Conservation (phyloP, 371 early-diverging fungal species). For the Blakeslea trispora region DNA sequence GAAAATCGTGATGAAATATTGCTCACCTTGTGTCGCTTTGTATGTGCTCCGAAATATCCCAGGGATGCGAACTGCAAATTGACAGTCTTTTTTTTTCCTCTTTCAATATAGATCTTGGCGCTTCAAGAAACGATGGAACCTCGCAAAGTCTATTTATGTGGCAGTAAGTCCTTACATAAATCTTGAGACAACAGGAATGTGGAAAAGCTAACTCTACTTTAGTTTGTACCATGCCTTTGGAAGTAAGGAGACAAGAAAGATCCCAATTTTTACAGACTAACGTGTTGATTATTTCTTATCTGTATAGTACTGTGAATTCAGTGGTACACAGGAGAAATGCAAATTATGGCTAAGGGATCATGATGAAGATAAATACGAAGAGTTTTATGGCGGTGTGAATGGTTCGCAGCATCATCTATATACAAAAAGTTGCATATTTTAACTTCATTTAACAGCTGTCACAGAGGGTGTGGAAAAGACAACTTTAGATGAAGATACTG, state of each 20-base stretch:
- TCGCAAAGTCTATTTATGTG: slow-evolving; percentile 47
- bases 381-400: slow-evolving; percentile 55
- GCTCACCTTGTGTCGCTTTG: no score
- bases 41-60: no score
- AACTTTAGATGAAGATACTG: slow-evolving; percentile 30
- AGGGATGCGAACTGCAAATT: no score
- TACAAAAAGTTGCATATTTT: neutral
- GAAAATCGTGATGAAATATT: no score
- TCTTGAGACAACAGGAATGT: neutral
- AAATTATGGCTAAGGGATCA: slow-evolving; percentile 74
- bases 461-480: slow-evolving; percentile 43
- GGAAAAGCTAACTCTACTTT: slow-evolving; percentile 3
- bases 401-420: slow-evolving; percentile 16
- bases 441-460: slow-evolving; percentile 21
- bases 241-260: slow-evolving; percentile 41
- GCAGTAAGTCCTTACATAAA: slow-evolving; percentile 45
- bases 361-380: slow-evolving; percentile 57
- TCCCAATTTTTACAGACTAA: no score
- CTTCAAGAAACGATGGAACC: slow-evolving; percentile 29
- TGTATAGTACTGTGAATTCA: slow-evolving; percentile 95
- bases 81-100: slow-evolving; percentile 5
- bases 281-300: slow-evolving; percentile 7
- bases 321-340: slow-evolving; percentile 80
- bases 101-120: neutral
- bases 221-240: slow-evolving; percentile 65